Conservation (phyloP, 2,329 filamentous ascomycete species). For the Davidsoniella eucalypti region DNA sequence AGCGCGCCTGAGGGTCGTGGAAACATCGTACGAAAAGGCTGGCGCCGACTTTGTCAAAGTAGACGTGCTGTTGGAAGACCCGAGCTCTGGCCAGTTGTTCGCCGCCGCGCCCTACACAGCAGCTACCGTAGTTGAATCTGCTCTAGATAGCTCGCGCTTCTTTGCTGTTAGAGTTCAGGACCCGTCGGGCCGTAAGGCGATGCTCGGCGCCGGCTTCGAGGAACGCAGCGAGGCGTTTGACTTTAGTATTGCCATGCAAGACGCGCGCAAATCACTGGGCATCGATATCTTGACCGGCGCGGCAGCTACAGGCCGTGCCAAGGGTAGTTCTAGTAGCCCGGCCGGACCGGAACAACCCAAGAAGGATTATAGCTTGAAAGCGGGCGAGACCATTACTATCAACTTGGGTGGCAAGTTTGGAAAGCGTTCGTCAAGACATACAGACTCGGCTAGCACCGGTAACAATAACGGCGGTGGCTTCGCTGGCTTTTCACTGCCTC, state of each 20-base stretch:
- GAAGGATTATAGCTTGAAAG: constrained; percentile 71
- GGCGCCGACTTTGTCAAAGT: constrained; percentile 38
- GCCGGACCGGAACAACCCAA: constrained; percentile 31
- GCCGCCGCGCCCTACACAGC: constrained; percentile 66
- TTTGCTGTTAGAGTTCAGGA: constrained; percentile 72
- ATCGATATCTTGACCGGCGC: constrained; percentile 25
- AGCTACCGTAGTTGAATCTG: constrained; percentile 52
- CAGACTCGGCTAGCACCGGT: constrained; percentile 2
- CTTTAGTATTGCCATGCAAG: constrained; percentile 64
- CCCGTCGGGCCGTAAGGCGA: constrained; percentile 56
- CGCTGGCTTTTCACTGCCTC: constrained; percentile 41
- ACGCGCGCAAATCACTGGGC: constrained; percentile 54
- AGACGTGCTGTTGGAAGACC: constrained; percentile 67
- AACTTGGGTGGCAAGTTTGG: constrained; percentile 34
- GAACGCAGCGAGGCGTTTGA: constrained; percentile 76
- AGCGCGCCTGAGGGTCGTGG: constrained; percentile 60
- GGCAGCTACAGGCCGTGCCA: constrained; percentile 15
- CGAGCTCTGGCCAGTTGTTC: constrained; percentile 56
- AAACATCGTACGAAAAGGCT: constrained; percentile 47
- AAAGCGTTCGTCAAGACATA: constrained; percentile 17
- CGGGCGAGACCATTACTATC: constrained; percentile 68
- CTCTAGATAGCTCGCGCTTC: constrained; percentile 65
- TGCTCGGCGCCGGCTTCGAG: constrained; percentile 74
- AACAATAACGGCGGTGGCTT: constrained; percentile 17
- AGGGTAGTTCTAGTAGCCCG: constrained; percentile 14